A percentile compares a stretch with the other conserved stretches of the same genome.
phyloP scores from a whole-genome alignment of 2,329 filamentous ascomycete species.

The Arthroderma sp. region DNA sequence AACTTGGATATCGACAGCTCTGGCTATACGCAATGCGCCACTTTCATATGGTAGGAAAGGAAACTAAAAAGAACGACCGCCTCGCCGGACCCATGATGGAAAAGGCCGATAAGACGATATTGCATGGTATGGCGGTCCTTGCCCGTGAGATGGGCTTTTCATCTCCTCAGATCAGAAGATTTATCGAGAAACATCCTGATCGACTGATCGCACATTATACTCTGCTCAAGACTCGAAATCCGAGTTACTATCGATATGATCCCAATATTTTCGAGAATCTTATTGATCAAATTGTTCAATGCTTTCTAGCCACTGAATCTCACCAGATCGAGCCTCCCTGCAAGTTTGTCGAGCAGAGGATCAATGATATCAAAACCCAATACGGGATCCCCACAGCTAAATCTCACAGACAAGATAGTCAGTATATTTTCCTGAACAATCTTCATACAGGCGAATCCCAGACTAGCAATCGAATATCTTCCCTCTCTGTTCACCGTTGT shows the following conservation, averaged over 20 bases:
- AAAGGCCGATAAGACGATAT: constrained; percentile 10
- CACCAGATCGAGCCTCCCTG: constrained; percentile 3
- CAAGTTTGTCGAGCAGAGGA: constrained; percentile 7
- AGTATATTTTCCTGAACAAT: constrained; percentile 13
- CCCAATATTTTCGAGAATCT: constrained; percentile 9
- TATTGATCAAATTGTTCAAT: constrained; percentile 11
- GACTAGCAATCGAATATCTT: constrained; percentile 12
- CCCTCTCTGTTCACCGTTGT: constrained; percentile 13
- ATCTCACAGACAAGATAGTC: constrained; percentile 11
- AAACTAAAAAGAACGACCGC: constrained; percentile 1
- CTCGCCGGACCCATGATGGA: constrained; percentile 6
- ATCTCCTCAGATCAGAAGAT: constrained; percentile 10
- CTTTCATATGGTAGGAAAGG: constrained; percentile 10
- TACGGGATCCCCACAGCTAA: constrained; percentile 9
- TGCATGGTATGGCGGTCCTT: constrained; percentile 11
- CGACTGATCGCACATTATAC: constrained; percentile 12
- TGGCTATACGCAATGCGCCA: constrained; percentile 7
- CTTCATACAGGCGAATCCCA: constrained; percentile 8
- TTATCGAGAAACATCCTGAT: constrained; percentile 12
- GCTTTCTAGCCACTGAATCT: constrained; percentile 11
- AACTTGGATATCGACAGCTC: constrained; percentile 10
- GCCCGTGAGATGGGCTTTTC: constrained; percentile 12
- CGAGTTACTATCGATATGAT: constrained; percentile 12
- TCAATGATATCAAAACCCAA: constrained; percentile 8
- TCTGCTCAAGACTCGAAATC: constrained; percentile 14